Evolutionary conservation across 2,329 filamentous ascomycete species (phyloP), one percentile per base, ranked within the genome.

Genomic region (Trichoderma sp.): DNA sequence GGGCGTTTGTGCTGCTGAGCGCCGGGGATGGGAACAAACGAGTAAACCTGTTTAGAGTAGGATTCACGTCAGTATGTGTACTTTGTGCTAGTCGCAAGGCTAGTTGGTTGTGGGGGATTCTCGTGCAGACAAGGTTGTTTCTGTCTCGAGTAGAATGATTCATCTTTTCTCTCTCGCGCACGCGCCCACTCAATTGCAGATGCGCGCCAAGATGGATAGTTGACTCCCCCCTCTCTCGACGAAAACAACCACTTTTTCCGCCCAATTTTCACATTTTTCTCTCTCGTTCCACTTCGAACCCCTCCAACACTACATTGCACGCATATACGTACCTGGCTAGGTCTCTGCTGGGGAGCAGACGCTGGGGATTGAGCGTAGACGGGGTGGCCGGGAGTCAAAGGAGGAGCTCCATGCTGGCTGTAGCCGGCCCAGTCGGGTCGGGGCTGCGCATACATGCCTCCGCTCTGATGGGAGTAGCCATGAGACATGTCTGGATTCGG

Each of bases 1-100:
- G 96, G 96, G 72, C 96, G 90, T 85, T 99, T 99, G 82, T 98
- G 95, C 81, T 99, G 96, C 80, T 98, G 95, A 13, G 95, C 94
- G 74, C 96, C 96, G 2, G 96, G 96, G 78, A 98, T 98, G 0
- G 96, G 95, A 36, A 98, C 96, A 79, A 99, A 98, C 0, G 95
- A 98, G 81, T 98, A 98, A 53, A 99, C 95, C 88, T 98, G 88
- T n/a, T n/a, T 84, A 76, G 71, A 76, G 73, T 73, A 50, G 64
- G 32, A 43, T 32, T 64, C 28, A 30, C 39, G 65, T 69, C 28
- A 69, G 47, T 13, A 26, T 30, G 34, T 30, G 28, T 20, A 47
- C 58, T 26, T 12, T 23, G 12, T 50, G 36, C 8, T 17, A 8
- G n/a, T 61, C n/a, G 11, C 23, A 68, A 23, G 28, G 20, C n/a